A percentile compares a stretch with the other conserved stretches of the same genome.
phyloP scores from a whole-genome alignment of 306 rosid species.

The Citrullus amarus region DNA sequence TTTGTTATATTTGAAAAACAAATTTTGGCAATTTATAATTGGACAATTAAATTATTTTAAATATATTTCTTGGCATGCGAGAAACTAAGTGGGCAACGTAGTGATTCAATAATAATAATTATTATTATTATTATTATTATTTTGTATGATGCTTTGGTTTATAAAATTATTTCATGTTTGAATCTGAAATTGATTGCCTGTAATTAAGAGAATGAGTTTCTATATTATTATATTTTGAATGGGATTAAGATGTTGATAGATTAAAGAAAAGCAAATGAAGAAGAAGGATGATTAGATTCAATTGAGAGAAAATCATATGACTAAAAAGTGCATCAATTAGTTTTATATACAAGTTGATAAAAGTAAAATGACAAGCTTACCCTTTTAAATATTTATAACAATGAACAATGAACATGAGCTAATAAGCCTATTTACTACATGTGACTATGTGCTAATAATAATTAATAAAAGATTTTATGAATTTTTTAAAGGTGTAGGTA shows the following conservation, averaged over 20 bases:
- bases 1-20: too few species aligned
- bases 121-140: too few species aligned
- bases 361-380: neutral
- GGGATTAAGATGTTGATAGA: neutral
- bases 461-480: too few species aligned
- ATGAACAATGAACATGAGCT: too few species aligned
- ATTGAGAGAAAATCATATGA: neutral
- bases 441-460: too few species aligned
- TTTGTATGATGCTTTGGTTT: neutral
- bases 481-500: too few species aligned
- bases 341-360: neutral
- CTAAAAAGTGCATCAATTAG: neutral
- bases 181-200: neutral
- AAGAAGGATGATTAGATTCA: neutral
- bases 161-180: neutral
- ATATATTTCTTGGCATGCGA: too few species aligned
- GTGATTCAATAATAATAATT: too few species aligned
- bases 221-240: neutral
- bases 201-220: neutral
- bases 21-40: too few species aligned
- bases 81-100: too few species aligned
- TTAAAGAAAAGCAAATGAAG: neutral
- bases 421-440: too few species aligned
- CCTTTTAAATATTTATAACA: neutral
- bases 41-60: too few species aligned